Evolutionary conservation across 2,329 filamentous ascomycete genomes (phyloP).

Genomic region (Parastagonospora avenae): DNA sequence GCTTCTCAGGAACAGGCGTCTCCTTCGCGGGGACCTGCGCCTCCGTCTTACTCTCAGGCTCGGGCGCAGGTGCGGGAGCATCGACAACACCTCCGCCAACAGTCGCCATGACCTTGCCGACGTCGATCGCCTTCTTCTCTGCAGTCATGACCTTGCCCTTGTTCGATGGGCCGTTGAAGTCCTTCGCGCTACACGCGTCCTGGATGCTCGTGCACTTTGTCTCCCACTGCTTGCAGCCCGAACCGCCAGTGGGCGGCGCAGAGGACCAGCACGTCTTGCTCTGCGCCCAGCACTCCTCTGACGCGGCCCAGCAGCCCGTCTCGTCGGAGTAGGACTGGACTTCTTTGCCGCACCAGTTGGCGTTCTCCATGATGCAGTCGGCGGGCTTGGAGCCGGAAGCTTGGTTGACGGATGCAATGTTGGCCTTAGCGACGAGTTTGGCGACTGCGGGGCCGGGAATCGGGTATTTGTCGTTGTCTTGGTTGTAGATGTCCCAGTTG

Average conservation of each 20-base stretch:
- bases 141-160: slow-evolving; percentile 48
- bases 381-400: slow-evolving; percentile 59
- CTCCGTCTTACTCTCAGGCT: slow-evolving; percentile 5
- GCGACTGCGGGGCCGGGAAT: slow-evolving; percentile 65
- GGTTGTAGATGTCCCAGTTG: slow-evolving; percentile 67
- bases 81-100: slow-evolving; percentile 18
- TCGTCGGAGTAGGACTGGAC: slow-evolving; percentile 62
- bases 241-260: slow-evolving; percentile 63
- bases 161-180: slow-evolving; percentile 53
- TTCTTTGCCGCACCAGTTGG: slow-evolving; percentile 73
- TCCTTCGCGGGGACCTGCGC: slow-evolving; percentile 6
- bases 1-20: slow-evolving; percentile 3
- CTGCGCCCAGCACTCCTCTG: slow-evolving; percentile 60
- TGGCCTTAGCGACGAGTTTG: slow-evolving; percentile 43
- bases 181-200: slow-evolving; percentile 47
- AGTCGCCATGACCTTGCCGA: slow-evolving; percentile 32
- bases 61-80: slow-evolving; percentile 15
- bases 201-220: slow-evolving; percentile 61
- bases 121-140: slow-evolving; percentile 34
- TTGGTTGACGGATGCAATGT: slow-evolving; percentile 36
- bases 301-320: slow-evolving; percentile 62
- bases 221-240: slow-evolving; percentile 67
- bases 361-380: slow-evolving; percentile 68
- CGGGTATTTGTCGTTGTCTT: slow-evolving; percentile 51
- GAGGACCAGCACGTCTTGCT: slow-evolving; percentile 62